Evolutionary conservation across 1,139 yeast species (phyloP).

Genomic region (Komagataea norvegica): DNA sequence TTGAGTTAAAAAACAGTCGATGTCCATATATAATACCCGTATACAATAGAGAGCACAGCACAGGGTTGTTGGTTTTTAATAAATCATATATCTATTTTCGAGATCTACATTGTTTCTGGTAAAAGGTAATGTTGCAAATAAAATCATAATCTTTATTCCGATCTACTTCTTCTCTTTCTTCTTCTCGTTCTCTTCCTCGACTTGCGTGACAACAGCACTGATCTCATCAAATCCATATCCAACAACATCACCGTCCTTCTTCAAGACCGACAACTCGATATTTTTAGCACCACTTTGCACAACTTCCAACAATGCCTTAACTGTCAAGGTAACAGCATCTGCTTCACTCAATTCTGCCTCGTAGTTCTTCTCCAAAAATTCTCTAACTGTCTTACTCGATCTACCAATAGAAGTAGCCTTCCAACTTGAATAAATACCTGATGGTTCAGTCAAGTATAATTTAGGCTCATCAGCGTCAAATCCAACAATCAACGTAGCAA

Average conservation of each 20-base stretch:
- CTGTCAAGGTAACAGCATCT: constrained; percentile 74
- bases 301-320: constrained; percentile 86
- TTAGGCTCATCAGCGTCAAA: constrained; percentile 85
- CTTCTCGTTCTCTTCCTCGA: constrained; percentile 87
- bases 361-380: constrained; percentile 89
- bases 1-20: constrained; percentile 31
- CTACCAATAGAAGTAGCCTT: constrained; percentile 97
- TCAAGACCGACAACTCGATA: constrained; percentile 86
- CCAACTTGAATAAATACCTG: constrained; percentile 99
- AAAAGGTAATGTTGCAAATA: no score
- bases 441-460: constrained; percentile 93
- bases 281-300: constrained; percentile 98
- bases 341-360: constrained; percentile 67
- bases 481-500: constrained; percentile 92
- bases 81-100: neutral
- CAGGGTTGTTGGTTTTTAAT: no score
- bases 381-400: constrained; percentile 91
- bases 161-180: constrained; percentile 80
- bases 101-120: neutral
- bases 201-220: constrained; percentile 69
- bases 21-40: neutral
- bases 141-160: neutral
- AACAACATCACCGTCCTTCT: constrained; percentile 48
- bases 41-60: no score
- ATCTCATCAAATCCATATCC: constrained; percentile 68